A percentile compares a stretch with the other conserved stretches of the same genome.
Evolutionary conservation across 2,329 filamentous ascomycete species (phyloP).

Genomic region (Microdochium paspali): DNA sequence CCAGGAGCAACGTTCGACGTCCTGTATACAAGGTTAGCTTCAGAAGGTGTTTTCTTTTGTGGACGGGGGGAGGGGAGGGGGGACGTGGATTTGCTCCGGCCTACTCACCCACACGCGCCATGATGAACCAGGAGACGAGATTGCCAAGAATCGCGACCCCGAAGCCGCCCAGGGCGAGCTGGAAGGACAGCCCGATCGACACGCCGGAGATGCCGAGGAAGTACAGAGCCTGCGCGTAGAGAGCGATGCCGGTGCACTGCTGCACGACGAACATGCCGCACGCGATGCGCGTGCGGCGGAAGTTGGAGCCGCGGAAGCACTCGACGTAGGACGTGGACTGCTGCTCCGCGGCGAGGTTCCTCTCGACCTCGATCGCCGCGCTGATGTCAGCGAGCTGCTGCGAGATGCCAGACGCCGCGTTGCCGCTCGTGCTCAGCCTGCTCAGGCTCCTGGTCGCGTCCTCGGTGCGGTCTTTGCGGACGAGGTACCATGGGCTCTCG

Average conservation of each 20-base stretch:
- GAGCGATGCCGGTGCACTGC: conserved; percentile 8
- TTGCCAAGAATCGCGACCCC: conserved; percentile 8
- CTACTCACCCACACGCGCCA: too few species aligned
- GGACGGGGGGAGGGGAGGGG: too few species aligned
- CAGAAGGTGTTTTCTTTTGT: too few species aligned
- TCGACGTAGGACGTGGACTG: conserved; percentile 1
- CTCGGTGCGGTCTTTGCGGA: conserved; percentile 22
- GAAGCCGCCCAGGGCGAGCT: conserved; percentile 12
- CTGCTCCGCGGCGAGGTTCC: background rate
- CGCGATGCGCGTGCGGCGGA: conserved; percentile 10
- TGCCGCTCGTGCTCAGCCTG: background rate
- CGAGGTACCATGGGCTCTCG: conserved; percentile 30
- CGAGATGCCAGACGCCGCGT: too few species aligned
- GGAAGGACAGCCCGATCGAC: conserved; percentile 6
- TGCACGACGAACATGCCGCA: conserved; percentile 9
- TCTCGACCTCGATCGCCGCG: too few species aligned
- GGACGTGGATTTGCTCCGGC: too few species aligned
- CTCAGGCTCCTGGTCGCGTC: conserved; percentile 21
- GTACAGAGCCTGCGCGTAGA: conserved; percentile 13
- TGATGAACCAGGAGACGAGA: background rate
- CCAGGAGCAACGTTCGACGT: too few species aligned
- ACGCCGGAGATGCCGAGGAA: conserved; percentile 14
- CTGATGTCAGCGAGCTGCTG: background rate
- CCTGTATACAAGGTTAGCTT: too few species aligned
- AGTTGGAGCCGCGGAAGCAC: conserved; percentile 7